Evolutionary conservation across 805 yeast species (phyloP).

Genomic region (Vanderwaltozyma polyspora): DNA sequence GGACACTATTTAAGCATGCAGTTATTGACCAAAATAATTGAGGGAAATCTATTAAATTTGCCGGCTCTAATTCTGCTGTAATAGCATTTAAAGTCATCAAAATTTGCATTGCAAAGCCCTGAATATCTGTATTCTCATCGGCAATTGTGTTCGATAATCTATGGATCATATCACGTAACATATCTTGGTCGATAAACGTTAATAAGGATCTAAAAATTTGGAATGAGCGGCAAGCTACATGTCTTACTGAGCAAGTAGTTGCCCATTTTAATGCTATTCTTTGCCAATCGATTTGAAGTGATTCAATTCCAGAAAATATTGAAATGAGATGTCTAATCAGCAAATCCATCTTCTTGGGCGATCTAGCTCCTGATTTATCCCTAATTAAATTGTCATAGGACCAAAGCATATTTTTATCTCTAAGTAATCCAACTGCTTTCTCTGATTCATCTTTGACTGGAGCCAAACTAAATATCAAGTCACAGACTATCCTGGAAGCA

Average conservation of each 20-base stretch:
- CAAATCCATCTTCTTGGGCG: conserved; percentile 77
- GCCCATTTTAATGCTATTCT: conserved; percentile 83
- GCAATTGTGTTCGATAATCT: conserved; percentile 86
- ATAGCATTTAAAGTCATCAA: conserved; percentile 91
- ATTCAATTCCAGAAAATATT: conserved; percentile 40
- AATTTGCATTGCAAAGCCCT: conserved; percentile 94
- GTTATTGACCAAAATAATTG: conserved; percentile 93
- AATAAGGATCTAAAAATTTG: conserved; percentile 80
- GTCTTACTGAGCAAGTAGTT: conserved; percentile 93
- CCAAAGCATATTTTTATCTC: conserved; percentile 54
- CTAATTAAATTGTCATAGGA: conserved; percentile 73
- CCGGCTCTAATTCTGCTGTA: conserved; percentile 73
- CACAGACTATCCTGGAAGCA: conserved; percentile 64
- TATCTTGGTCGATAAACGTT: conserved; percentile 70
- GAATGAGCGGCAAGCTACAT: conserved; percentile 92
- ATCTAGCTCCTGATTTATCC: conserved; percentile 67
- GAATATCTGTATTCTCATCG: conserved; percentile 81
- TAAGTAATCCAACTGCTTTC: conserved; percentile 45
- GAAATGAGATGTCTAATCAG: conserved; percentile 53
- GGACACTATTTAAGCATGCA: conserved; percentile 80
- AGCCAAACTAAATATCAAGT: conserved; percentile 53
- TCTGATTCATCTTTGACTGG: conserved; percentile 42
- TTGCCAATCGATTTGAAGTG: conserved; percentile 75
- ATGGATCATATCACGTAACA: conserved; percentile 90
- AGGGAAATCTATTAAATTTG: conserved; percentile 74